phyloP scores from a whole-genome alignment of 1,284 basidiomycete species.

The Omphalotus olearius region DNA sequence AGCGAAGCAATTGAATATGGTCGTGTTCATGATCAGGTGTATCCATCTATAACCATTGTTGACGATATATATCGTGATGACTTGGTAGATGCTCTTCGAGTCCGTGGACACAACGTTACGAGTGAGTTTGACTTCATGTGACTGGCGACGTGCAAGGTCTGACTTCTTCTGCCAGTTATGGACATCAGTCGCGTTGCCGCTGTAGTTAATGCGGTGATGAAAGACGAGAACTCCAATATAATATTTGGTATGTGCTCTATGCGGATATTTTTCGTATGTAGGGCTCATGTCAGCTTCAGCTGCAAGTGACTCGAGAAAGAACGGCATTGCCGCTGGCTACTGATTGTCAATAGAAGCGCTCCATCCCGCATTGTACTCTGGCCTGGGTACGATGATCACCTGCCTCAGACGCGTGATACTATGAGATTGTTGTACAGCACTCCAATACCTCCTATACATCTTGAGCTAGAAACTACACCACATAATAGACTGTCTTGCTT shows the following conservation, averaged over 20 bases:
- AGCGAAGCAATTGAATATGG: conserved; percentile 81
- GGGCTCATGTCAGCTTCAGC: conserved; percentile 36
- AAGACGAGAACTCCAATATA: conserved; percentile 41
- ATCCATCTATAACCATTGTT: conserved; percentile 60
- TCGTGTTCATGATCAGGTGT: conserved; percentile 90
- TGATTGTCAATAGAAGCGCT: conserved; percentile 25
- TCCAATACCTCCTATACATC: no score
- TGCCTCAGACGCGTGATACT: background rate
- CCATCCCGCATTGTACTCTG: background rate
- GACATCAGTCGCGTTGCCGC: conserved; percentile 61
- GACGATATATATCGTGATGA: conserved; percentile 59
- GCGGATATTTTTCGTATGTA: background rate
- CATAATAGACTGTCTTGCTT: no score
- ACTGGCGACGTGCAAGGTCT: background rate
- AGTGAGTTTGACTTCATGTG: conserved; percentile 35
- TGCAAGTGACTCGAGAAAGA: conserved; percentile 82
- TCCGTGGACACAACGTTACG: conserved; percentile 71
- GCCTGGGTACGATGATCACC: background rate
- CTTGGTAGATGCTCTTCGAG: conserved; percentile 51
- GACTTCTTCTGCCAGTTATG: conserved; percentile 21
- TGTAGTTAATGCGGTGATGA: conserved; percentile 70
- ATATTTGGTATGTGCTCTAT: conserved; percentile 50
- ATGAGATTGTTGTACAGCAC: no score
- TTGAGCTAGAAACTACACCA: no score
- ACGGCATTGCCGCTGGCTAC: conserved; percentile 79